These are phyloP conservation scores for Rhizoclosmatium globosum DNA, from an alignment of 192 early-diverging fungal genomes.

Conservation along the genomic window DNA sequence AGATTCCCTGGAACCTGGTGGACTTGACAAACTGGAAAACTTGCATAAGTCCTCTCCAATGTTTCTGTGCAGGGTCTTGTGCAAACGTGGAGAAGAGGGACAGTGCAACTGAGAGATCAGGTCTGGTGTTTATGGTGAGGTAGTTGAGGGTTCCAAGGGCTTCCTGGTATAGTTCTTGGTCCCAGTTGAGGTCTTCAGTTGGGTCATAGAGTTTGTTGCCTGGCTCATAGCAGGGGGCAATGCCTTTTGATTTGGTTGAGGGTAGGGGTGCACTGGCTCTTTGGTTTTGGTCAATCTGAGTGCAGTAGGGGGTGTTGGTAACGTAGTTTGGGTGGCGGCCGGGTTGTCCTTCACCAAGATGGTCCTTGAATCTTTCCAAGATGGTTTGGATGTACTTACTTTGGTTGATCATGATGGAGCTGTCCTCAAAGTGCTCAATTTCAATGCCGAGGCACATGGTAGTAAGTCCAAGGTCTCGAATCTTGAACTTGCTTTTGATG, in stretches of 20 bases:
- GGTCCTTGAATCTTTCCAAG: not conserved
- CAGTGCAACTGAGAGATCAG: not conserved
- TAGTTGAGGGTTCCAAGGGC: constrained; percentile 16
- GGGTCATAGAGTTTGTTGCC: not conserved
- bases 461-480: not conserved
- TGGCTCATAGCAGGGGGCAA: not conserved
- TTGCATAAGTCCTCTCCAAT: not conserved
- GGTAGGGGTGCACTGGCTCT: not conserved
- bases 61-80: not conserved
- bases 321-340: not conserved
- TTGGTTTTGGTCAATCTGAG: not conserved
- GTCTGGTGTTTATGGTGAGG: not conserved
- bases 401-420: constrained; percentile 8
- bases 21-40: not conserved
- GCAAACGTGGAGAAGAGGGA: not conserved
- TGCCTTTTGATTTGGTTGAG: not conserved
- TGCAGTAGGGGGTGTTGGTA: not conserved
- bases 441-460: constrained; percentile 1
- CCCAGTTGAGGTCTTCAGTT: not conserved
- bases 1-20: not conserved
- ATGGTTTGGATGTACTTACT: constrained; percentile 1
- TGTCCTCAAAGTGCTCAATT: not conserved
- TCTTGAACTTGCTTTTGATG: not conserved
- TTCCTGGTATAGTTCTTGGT: not conserved
- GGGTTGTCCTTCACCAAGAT: not conserved